phyloP scores from a whole-genome alignment of 257 asterid species.

The Nicotiana benthamiana region DNA sequence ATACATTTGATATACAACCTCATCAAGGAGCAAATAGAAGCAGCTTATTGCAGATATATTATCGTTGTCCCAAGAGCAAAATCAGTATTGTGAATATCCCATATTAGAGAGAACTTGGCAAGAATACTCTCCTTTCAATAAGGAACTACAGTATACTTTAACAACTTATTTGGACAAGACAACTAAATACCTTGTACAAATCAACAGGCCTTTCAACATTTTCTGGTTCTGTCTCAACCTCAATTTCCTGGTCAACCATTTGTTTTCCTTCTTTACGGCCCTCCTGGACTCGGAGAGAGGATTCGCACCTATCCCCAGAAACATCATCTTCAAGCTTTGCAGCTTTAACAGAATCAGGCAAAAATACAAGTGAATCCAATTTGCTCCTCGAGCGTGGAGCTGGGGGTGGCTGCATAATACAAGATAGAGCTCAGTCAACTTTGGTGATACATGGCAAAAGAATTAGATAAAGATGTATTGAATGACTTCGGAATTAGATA shows the following conservation, averaged over 20 bases:
- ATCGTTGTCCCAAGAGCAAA: background rate
- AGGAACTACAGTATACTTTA: background rate
- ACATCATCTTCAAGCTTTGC: constrained; percentile 31
- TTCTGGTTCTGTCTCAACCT: constrained; percentile 50
- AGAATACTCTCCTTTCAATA: background rate
- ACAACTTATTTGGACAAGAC: background rate
- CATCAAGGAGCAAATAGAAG: background rate
- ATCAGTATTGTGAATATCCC: background rate
- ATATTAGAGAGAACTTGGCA: background rate
- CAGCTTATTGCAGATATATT: background rate
- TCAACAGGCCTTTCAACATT: constrained; percentile 91
- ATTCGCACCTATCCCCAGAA: constrained; percentile 14
- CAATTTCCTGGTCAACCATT: constrained; percentile 29
- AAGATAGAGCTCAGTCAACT: background rate
- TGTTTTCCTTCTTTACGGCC: constrained; percentile 23
- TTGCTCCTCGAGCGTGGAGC: constrained; percentile 81
- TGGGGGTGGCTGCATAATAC: constrained; percentile 68
- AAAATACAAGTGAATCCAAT: constrained; percentile 71
- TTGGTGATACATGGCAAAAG: background rate
- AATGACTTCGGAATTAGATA: background rate
- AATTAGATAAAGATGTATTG: background rate
- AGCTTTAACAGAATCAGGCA: constrained; percentile 52
- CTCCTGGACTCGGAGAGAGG: constrained; percentile 18
- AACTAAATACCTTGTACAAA: constrained; percentile 63
- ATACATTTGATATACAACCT: background rate